Percentiles rank a stretch among this genome's conserved stretches.
These are phyloP conservation scores for Santalum album DNA, from an alignment of 164 flowering plant species.

Conservation along the genomic window DNA sequence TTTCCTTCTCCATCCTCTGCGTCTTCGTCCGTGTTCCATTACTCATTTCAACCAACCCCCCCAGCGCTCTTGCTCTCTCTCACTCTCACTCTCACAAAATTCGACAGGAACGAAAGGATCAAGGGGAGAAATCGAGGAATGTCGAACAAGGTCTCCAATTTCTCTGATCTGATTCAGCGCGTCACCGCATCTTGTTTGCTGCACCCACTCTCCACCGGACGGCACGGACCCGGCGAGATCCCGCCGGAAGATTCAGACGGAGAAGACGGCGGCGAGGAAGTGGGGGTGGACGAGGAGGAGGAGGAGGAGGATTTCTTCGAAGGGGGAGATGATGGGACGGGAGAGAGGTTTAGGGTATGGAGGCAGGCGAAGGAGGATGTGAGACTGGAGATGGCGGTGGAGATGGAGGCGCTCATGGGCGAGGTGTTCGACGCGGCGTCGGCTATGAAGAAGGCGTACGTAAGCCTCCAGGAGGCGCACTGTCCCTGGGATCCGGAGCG, in stretches of 20 bases:
- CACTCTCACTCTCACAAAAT: no score
- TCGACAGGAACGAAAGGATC: neutral
- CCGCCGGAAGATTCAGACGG: neutral
- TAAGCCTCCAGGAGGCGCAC: constrained; percentile 70
- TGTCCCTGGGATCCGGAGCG: constrained; percentile 84
- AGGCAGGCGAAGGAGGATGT: constrained; percentile 9
- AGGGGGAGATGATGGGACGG: neutral
- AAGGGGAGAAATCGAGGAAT: constrained; percentile 14
- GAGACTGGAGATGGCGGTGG: constrained; percentile 12
- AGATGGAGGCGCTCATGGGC: constrained; percentile 25
- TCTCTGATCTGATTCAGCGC: constrained; percentile 79
- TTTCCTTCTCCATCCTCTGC: no score
- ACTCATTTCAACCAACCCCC: neutral
- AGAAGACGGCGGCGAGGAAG: neutral
- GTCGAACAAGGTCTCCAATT: constrained; percentile 57
- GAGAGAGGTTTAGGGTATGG: neutral
- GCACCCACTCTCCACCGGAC: constrained; percentile 50
- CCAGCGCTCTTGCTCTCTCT: neutral
- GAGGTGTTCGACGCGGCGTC: constrained; percentile 70
- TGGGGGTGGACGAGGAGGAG: constrained; percentile 7
- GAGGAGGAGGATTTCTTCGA: neutral
- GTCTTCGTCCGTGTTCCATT: no score
- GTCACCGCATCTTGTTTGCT: constrained; percentile 75
- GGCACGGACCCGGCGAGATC: constrained; percentile 10
- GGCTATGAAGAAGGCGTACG: constrained; percentile 73